Percentiles rank a stretch among this genome's conserved stretches.
Conservation (phyloP, 768 basidiomycete species). For the Russula ochroleuca region DNA sequence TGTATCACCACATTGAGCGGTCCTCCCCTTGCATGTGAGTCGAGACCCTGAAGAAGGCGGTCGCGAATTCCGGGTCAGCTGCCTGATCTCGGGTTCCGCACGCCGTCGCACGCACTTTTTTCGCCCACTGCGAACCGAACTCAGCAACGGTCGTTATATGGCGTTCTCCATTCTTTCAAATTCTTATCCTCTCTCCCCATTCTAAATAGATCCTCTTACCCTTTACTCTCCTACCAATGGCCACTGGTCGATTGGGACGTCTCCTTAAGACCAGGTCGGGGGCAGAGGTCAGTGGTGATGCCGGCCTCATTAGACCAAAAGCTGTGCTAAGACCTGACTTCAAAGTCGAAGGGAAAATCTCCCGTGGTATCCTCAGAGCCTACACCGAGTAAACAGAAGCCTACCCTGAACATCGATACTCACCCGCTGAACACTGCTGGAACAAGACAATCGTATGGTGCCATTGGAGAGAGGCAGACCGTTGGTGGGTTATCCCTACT, state of each 20-base stretch:
- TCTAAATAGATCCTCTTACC: not conserved
- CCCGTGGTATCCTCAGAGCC: conserved; percentile 3
- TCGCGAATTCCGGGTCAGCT: not conserved
- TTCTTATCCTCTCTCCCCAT: not conserved
- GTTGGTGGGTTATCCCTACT: not conserved
- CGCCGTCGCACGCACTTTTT: not conserved
- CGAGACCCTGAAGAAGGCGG: not conserved
- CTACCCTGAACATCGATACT: conserved; percentile 19
- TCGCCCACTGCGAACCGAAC: not conserved
- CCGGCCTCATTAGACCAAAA: not conserved
- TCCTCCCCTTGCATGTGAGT: not conserved
- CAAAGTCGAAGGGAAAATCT: conserved; percentile 22
- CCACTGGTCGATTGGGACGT: not conserved
- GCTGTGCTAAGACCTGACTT: not conserved
- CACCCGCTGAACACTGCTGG: not conserved
- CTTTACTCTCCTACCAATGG: conserved; percentile 4
- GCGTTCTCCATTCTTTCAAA: not conserved
- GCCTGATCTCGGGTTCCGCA: not conserved
- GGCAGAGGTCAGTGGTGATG: conserved; percentile 8
- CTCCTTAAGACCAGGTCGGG: conserved; percentile 9
- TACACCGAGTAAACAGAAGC: conserved; percentile 5
- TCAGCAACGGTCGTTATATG: conserved; percentile 5
- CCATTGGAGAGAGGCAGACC: conserved; percentile 7
- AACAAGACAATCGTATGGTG: conserved; percentile 21
- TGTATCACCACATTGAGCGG: not conserved